Base-by-base conservation (phyloP, 495 filamentous ascomycete species). In the Symbiotaphrina buchneri region DNA sequence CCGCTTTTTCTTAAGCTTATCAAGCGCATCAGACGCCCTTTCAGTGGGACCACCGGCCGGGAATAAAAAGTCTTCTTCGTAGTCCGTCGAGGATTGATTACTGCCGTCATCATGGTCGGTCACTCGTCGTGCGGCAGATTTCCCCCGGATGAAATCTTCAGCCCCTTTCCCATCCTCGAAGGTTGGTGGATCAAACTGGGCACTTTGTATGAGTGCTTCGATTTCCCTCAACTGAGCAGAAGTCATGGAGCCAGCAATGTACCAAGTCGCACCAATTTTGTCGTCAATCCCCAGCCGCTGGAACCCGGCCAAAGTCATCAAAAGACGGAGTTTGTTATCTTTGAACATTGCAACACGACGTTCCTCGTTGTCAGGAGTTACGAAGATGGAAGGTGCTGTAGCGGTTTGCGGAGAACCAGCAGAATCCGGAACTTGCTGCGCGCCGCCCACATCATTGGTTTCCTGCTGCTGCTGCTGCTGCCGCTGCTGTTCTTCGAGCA, bases 311-410 rank as follows among this genome's bases (percentile, higher is more conserved):
- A 82, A 57, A 0, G 57, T 69, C 66, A 95, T 73, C 5, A 99
- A 67, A 16, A 95, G 71, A 18, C 85, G 74, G 5, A 95, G 68
- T 43, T 81, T 72, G n/a, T 75, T 71, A 42, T 94, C 83, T 40
- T 78, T 83, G 49, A 84, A 90, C 51, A 91, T 68, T 15, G 79
- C 74, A 3, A 58, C 63, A 28, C 71, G 69, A 23, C 68, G 59
- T 18, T 65, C 57, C 25, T 85, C 74, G 25, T 63, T 68, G 24
- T 71, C 68, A 1, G 78, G 61, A 39, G 59, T 71, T 32, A 93
- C 55, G 32, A 66, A 22, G 20, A 20, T 18, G 4, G 28, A 23
- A n/a, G n/a, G n/a, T n/a, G n/a, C n/a, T n/a, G n/a, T n/a, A n/a
- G n/a, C n/a, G n/a, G n/a, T n/a, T 25, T 7, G 22, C 22, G 7